Percentiles rank a stretch among this genome's conserved stretches.
These are phyloP conservation scores for Aspergillus sojae DNA, from an alignment of 2,329 filamentous ascomycete genomes.

Conservation along the genomic window DNA sequence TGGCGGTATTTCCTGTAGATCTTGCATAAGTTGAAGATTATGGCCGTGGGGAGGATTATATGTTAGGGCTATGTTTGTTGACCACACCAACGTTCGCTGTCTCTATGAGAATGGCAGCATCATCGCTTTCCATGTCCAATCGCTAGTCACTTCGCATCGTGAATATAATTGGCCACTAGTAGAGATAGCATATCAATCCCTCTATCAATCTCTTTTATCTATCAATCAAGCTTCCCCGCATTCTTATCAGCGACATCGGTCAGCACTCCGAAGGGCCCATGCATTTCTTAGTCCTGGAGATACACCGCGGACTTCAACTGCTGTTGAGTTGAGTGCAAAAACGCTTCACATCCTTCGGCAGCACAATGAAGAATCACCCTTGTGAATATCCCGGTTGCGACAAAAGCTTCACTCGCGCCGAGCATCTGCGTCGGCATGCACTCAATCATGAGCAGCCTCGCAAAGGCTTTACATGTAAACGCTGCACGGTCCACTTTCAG, in stretches of 20 bases:
- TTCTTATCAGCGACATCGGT: not conserved
- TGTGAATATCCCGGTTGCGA: not conserved
- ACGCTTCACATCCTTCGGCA: not conserved
- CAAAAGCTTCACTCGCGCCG: not conserved
- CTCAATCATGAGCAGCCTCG: not conserved
- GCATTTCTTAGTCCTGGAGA: not conserved
- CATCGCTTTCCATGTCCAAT: not conserved
- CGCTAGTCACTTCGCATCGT: not conserved
- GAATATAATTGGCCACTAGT: not conserved
- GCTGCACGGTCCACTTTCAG: not conserved
- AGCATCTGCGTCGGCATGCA: not conserved
- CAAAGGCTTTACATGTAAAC: not conserved
- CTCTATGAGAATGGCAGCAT: not conserved
- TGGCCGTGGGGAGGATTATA: not conserved
- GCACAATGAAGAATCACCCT: not conserved
- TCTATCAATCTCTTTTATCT: too few relatives aligned
- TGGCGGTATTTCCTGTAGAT: conserved; percentile 17
- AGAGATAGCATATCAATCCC: not conserved
- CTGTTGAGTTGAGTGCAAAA: not conserved
- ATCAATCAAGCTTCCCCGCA: not conserved
- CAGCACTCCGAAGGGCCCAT: not conserved
- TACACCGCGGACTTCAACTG: not conserved
- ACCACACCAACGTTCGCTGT: too few relatives aligned
- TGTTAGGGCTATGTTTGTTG: not conserved
- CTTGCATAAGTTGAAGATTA: not conserved